Evolutionary conservation across 306 rosid genomes (phyloP), one percentile per base, ranked within the genome.

Genomic region (Carpinus viminea): DNA sequence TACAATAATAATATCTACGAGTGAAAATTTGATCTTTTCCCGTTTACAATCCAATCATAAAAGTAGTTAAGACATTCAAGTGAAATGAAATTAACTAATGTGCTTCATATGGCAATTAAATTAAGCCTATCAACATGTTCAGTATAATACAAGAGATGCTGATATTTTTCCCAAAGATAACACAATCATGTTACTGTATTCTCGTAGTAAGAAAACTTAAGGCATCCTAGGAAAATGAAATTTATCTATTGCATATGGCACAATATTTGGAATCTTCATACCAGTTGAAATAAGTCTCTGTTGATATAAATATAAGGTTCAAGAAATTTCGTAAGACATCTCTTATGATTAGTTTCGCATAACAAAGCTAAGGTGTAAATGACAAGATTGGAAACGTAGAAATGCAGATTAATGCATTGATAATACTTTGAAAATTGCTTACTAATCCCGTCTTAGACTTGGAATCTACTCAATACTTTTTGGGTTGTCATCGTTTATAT

Each of bases 161-260:
- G 36, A 62, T 70, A 48, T 16, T 18, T 62, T 5, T 73, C 74
- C 55, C 70, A 72, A 59, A 52, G 51, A 68, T 73, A 54, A 57
- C 70, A 38, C 68, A 66, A 52, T 36, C 59, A 11, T 66, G 74
- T 12, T 24, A 16, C 31, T 3, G 50, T 52, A 68, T 69, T 47
- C 77, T 74, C 56, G 36, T 46, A 55, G 79, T 74, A 79, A 47
- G 70, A 45, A 12, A 9, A 20, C 52, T 55, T 52, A 76, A 76
- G 76, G 45, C 53, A 81, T 74, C 10, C 76, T 64, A 76, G 76
- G 59, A 71, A 54, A 52, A 65, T 45, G 62, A 45, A 74, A 76
- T 15, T 56, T 75, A 78, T 78, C 76, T 59, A 79, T 48, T 28
- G 78, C 65, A 52, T 6, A 41, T 51, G 18, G 20, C 59, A 70